Conservation (phyloP, 495 filamentous ascomycete genomes). For the Chaetomium cochliodes region DNA sequence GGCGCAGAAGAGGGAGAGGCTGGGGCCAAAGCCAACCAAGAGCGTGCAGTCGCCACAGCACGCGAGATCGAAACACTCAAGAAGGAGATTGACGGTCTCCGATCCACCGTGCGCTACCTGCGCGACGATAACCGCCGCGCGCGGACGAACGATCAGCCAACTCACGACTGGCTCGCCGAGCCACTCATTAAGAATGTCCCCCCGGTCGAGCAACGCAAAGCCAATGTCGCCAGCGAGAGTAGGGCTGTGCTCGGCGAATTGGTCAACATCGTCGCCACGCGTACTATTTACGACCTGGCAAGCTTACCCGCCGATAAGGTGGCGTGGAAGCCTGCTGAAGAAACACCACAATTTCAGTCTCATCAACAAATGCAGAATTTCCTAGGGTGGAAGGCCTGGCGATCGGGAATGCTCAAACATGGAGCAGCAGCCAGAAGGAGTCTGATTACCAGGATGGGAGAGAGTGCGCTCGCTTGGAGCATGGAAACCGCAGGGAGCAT, state of each 20-base stretch:
- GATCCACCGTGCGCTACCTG: slow-evolving; percentile 74
- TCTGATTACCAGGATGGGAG: slow-evolving; percentile 24
- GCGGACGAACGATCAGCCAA: slow-evolving; percentile 59
- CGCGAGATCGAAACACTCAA: slow-evolving; percentile 73
- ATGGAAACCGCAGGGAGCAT: slow-evolving; percentile 46
- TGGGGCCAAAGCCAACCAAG: slow-evolving; percentile 54
- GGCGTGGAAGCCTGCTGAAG: slow-evolving; percentile 47
- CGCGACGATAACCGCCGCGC: slow-evolving; percentile 73
- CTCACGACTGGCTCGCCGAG: slow-evolving; percentile 63
- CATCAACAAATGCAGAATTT: slow-evolving; percentile 46
- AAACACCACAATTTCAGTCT: slow-evolving; percentile 46
- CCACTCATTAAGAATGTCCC: slow-evolving; percentile 56
- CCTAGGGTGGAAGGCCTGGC: slow-evolving; percentile 45
- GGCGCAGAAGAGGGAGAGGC: slow-evolving; percentile 42
- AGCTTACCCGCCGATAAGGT: slow-evolving; percentile 51
- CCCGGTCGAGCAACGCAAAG: slow-evolving; percentile 55
- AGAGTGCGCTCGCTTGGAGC: slow-evolving; percentile 24
- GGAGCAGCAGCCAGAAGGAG: slow-evolving; percentile 32
- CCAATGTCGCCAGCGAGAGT: slow-evolving; percentile 63
- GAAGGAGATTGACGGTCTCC: slow-evolving; percentile 65
- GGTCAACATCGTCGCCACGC: slow-evolving; percentile 61
- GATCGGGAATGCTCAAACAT: slow-evolving; percentile 39
- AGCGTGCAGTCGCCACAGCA: slow-evolving; percentile 64
- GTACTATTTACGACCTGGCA: slow-evolving; percentile 56
- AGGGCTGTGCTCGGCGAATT: slow-evolving; percentile 69